Conservation (phyloP, 2,329 filamentous ascomycete genomes). For the Scedosporium aurantiacum region DNA sequence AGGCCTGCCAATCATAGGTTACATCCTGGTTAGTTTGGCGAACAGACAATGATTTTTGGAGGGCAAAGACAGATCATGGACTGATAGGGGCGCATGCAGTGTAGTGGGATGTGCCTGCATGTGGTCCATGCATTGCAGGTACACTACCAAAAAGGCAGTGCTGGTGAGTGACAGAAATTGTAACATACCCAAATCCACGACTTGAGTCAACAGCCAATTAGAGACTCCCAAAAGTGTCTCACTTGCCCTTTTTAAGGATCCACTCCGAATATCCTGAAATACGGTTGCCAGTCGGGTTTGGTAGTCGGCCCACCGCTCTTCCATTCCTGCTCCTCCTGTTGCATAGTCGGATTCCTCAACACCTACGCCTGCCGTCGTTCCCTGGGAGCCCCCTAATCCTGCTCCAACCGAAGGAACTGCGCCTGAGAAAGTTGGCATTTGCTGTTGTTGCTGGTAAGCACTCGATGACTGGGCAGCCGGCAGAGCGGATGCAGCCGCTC, state of each 20-base stretch:
- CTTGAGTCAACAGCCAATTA: slow-evolving; percentile 44
- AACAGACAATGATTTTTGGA: background rate
- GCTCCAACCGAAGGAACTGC: slow-evolving; percentile 33
- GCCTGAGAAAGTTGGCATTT: slow-evolving; percentile 36
- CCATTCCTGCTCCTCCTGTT: slow-evolving; percentile 41
- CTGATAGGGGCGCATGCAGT: background rate
- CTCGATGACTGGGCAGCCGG: slow-evolving; percentile 34
- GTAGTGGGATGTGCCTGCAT: background rate
- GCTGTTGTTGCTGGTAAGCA: slow-evolving; percentile 52
- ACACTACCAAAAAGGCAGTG: background rate
- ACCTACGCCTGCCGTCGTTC: slow-evolving; percentile 33
- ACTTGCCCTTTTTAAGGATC: slow-evolving; percentile 36
- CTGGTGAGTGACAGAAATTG: background rate
- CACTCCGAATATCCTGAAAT: slow-evolving; percentile 57
- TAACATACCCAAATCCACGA: slow-evolving; percentile 42
- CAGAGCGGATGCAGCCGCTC: slow-evolving; percentile 44
- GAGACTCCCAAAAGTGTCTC: slow-evolving; percentile 42
- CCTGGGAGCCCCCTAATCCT: slow-evolving; percentile 15
- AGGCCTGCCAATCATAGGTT: slow-evolving; percentile 5
- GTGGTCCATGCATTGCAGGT: background rate
- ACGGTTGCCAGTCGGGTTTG: slow-evolving; percentile 52
- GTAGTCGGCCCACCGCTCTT: slow-evolving; percentile 59
- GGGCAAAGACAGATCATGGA: background rate
- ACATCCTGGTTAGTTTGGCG: background rate
- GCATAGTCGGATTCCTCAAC: slow-evolving; percentile 44